A percentile compares a stretch with the other conserved stretches of the same genome.
These are phyloP conservation scores for Aurantiochytrium sp. DNA, from an alignment of 108 stramenopile species.

Conservation along the genomic window DNA sequence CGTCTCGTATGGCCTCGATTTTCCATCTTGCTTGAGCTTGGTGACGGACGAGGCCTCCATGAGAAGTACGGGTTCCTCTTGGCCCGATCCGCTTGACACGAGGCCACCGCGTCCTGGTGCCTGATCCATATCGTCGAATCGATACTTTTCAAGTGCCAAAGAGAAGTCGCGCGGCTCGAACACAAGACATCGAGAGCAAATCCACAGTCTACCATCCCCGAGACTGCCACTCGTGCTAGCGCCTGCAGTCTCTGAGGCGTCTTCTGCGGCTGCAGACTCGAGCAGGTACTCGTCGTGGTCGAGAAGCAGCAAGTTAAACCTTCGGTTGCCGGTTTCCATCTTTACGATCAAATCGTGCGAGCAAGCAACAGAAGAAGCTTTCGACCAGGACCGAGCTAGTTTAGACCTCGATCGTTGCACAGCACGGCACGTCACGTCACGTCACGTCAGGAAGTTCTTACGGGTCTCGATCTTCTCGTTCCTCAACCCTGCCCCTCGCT, in stretches of 20 bases:
- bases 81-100: background rate
- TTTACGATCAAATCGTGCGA: background rate
- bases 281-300: constrained; percentile 51
- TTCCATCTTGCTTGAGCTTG: constrained; percentile 25
- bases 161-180: constrained; percentile 45
- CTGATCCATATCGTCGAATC: constrained; percentile 21
- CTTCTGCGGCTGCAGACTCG: background rate
- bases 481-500: too few species aligned
- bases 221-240: background rate
- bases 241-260: background rate
- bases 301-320: constrained; percentile 47
- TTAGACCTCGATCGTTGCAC: background rate
- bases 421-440: too few species aligned
- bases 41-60: background rate
- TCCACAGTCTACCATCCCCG: constrained; percentile 38
- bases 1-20: constrained; percentile 25
- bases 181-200: constrained; percentile 42
- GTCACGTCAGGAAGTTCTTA: too few species aligned
- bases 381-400: background rate
- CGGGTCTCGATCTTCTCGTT: too few species aligned
- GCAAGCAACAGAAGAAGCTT: background rate
- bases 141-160: constrained; percentile 36
- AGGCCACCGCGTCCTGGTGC: background rate
- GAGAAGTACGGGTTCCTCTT: constrained; percentile 19
- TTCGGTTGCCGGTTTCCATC: background rate